Evolutionary conservation across 371 early-diverging fungal species (phyloP), one percentile per base, ranked within the genome.

Genomic region (Synchytrium microbalum): DNA sequence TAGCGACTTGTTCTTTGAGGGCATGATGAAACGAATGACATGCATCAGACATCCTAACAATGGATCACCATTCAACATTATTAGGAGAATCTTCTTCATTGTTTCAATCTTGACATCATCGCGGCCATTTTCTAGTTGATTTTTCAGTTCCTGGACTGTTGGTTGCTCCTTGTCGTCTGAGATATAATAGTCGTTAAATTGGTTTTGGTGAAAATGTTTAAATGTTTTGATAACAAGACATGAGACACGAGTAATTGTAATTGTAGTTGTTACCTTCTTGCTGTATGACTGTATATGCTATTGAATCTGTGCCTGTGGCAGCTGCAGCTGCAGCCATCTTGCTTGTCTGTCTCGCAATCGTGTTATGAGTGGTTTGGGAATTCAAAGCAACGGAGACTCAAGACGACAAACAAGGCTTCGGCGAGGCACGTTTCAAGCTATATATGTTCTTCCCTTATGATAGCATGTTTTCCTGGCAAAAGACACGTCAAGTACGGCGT

Each of bases 11-110:
- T 91, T 91, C 71, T 84, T 86, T 32, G 88, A 87, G 30, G 95
- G 96, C 81, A 94, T 80, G 54, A 95, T 92, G 71, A 93, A 95
- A 64, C 93, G 92, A 75, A 98, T 98, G 67, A 98, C 89, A 75
- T 92, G 93, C 91, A 98, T 91, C 60, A 98, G 82, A 32, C 96
- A 83, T 67, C 86, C 84, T 55, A 89, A 88, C 74, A 88, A 81
- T 16, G 91, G 89, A 66, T 97, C 96, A 52, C 96, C 98, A 65
- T 93, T 93, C 32, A 93, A 77, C 86, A 94, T 92, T 56, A 87
- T 83, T 59, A 86, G 79, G 54, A 97, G 81, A 61, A 97, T 78
- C 71, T 89, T 87, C 75, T 93, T 92, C 90, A 97, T 89, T 23
- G 96, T 88, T 64, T 91, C 91, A 64, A 91, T 88, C 72, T 96